These are phyloP conservation scores for Calonectria naviculata DNA, from an alignment of 2,329 filamentous ascomycete genomes.

Conservation along the genomic window DNA sequence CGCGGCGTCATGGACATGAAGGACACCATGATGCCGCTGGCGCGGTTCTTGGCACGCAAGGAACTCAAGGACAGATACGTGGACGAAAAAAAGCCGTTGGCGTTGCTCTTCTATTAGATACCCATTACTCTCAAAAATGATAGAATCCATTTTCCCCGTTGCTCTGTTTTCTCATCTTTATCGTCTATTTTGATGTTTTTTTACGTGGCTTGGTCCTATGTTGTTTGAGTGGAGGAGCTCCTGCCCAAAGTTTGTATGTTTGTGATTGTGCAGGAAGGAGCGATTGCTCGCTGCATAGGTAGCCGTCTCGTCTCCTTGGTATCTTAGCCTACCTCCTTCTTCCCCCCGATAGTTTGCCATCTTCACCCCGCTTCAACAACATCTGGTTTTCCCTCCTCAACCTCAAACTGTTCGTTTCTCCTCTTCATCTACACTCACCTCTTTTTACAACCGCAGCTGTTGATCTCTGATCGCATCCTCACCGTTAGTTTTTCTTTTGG, in stretches of 20 bases:
- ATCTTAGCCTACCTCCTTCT: neutral
- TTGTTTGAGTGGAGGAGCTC: no score
- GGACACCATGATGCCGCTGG: slow-evolving; percentile 85
- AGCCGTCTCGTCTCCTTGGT: neutral
- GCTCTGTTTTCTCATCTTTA: neutral
- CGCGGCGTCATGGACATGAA: slow-evolving; percentile 94
- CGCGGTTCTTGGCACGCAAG: slow-evolving; percentile 76
- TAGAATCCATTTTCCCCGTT: neutral
- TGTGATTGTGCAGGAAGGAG: no score
- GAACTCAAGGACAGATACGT: slow-evolving; percentile 79
- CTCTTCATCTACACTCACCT: neutral
- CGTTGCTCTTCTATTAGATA: slow-evolving; percentile 73
- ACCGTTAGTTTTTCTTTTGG: slow-evolving; percentile 21
- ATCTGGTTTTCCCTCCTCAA: neutral
- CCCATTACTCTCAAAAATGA: slow-evolving; percentile 20
- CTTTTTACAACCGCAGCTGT: neutral
- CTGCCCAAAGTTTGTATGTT: neutral
- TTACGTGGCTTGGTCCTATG: neutral
- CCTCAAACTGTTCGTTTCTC: neutral
- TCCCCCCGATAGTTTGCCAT: neutral
- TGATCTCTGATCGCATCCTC: neutral
- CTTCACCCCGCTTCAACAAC: neutral
- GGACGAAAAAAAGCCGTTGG: slow-evolving; percentile 66
- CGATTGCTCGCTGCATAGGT: neutral
- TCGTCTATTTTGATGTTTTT: neutral